Evolutionary conservation across 345 rosid species (phyloP).

Genomic region (Populus ilicifolia): DNA sequence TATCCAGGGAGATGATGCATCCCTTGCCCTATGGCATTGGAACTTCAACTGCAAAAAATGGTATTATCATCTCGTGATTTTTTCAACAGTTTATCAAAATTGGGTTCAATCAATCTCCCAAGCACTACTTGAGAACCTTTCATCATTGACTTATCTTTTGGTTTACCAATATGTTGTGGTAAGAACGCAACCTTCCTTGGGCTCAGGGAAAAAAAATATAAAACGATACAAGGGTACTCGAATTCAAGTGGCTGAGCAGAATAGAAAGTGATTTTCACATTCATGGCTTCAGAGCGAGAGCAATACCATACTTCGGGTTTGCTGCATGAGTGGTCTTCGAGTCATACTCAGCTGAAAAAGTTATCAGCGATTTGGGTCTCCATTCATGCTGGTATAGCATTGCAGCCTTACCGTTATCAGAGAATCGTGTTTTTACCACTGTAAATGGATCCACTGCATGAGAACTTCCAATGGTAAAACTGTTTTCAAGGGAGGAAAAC

Average conservation of each 20-base stretch:
- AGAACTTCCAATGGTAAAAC: conserved; percentile 59
- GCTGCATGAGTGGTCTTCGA: conserved; percentile 43
- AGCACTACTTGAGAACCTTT: background rate
- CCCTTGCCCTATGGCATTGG: background rate
- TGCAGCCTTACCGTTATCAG: conserved; percentile 58
- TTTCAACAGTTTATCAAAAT: conserved; percentile 23
- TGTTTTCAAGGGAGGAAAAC: conserved; percentile 52
- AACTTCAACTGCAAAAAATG: background rate
- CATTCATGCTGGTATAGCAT: conserved; percentile 65
- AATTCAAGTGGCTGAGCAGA: conserved; percentile 10
- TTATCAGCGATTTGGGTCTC: conserved; percentile 71
- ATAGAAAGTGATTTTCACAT: background rate
- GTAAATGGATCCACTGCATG: conserved; percentile 55
- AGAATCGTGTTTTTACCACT: conserved; percentile 51
- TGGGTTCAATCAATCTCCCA: conserved; percentile 32
- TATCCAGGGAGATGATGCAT: background rate
- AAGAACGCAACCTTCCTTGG: conserved; percentile 9
- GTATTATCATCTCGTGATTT: background rate
- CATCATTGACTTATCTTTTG: conserved; percentile 1
- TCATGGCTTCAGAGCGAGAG: conserved; percentile 76
- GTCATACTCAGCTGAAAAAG: conserved; percentile 69
- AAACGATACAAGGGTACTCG: background rate
- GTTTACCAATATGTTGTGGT: conserved; percentile 18
- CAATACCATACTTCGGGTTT: conserved; percentile 65
- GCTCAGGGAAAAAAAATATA: conserved; percentile 12